These are phyloP conservation scores for Zoysia japonica DNA, from an alignment of 176 grass and related monocot genomes.

Conservation along the genomic window DNA sequence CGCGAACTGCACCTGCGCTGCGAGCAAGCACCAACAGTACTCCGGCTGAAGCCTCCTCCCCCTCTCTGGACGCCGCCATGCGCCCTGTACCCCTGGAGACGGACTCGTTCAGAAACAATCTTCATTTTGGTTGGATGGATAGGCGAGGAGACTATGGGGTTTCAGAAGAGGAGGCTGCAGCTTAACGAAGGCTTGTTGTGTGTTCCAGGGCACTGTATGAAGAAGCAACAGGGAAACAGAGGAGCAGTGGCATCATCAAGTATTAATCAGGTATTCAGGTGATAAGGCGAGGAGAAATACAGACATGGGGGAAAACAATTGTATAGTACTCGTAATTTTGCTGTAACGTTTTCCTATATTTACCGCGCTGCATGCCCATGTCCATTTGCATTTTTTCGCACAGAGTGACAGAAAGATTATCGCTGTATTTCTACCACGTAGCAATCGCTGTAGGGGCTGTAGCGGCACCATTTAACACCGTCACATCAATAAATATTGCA, in stretches of 20 bases:
- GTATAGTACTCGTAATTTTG: conserved; percentile 57
- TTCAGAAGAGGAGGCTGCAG: conserved; percentile 25
- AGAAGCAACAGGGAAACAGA: conserved; percentile 20
- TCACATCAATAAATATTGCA: conserved; percentile 30
- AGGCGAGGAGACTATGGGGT: background rate
- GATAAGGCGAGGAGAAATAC: background rate
- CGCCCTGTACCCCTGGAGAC: conserved; percentile 9
- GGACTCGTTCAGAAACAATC: background rate
- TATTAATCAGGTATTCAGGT: conserved; percentile 5
- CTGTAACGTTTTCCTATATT: conserved; percentile 51
- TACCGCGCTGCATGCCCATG: conserved; percentile 32
- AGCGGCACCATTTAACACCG: background rate
- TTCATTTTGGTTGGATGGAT: conserved; percentile 6
- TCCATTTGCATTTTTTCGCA: conserved; percentile 22
- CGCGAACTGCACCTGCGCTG: conserved; percentile 74
- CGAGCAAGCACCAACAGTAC: conserved; percentile 68
- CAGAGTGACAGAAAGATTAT: background rate
- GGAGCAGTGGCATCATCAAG: conserved; percentile 55
- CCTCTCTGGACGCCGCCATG: background rate
- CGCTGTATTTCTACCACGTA: background rate
- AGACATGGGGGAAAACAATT: conserved; percentile 41
- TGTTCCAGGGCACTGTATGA: conserved; percentile 15
- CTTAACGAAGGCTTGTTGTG: background rate
- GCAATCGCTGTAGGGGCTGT: background rate
- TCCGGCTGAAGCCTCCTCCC: conserved; percentile 22